phyloP scores from a whole-genome alignment of 495 filamentous ascomycete species.

The Astrothelium macrocarpum region DNA sequence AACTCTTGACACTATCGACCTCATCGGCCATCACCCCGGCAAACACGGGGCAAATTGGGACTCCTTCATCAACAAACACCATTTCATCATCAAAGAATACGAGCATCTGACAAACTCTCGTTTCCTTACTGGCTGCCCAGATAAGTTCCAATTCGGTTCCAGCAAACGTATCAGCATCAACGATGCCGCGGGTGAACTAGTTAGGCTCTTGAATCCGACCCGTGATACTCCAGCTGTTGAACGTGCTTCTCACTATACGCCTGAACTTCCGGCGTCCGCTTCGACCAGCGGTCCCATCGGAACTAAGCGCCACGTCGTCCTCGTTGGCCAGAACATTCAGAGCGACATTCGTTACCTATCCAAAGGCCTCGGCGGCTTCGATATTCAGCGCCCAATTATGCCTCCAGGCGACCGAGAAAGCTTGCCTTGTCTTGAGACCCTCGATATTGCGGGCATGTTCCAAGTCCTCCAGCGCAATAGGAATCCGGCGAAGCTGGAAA shows the following conservation, averaged over 20 bases:
- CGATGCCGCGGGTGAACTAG: slow-evolving; percentile 36
- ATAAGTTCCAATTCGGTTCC: slow-evolving; percentile 61
- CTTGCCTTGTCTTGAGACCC: slow-evolving; percentile 41
- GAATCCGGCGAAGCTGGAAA: slow-evolving; percentile 45
- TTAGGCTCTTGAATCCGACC: slow-evolving; percentile 38
- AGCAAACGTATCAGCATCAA: slow-evolving; percentile 32
- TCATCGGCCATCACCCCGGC: slow-evolving; percentile 46
- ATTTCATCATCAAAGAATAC: slow-evolving; percentile 69
- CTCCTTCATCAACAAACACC: slow-evolving; percentile 52
- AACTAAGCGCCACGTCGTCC: slow-evolving; percentile 50
- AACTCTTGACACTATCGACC: slow-evolving; percentile 62
- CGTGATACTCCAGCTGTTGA: background rate
- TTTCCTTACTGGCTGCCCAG: slow-evolving; percentile 60
- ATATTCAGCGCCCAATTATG: slow-evolving; percentile 41
- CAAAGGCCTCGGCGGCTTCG: slow-evolving; percentile 42
- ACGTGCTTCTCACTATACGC: slow-evolving; percentile 1
- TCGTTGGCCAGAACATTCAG: slow-evolving; percentile 67
- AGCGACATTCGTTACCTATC: slow-evolving; percentile 59
- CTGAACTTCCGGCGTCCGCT: background rate
- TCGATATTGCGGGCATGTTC: slow-evolving; percentile 65
- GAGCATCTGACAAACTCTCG: slow-evolving; percentile 49
- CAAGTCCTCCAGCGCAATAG: slow-evolving; percentile 42
- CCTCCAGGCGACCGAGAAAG: background rate
- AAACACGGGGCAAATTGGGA: slow-evolving; percentile 53
- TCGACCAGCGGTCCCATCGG: no score